These are phyloP conservation scores for Hypoxylon sp. DNA, from an alignment of 2,329 filamentous ascomycete genomes.

Conservation along the genomic window DNA sequence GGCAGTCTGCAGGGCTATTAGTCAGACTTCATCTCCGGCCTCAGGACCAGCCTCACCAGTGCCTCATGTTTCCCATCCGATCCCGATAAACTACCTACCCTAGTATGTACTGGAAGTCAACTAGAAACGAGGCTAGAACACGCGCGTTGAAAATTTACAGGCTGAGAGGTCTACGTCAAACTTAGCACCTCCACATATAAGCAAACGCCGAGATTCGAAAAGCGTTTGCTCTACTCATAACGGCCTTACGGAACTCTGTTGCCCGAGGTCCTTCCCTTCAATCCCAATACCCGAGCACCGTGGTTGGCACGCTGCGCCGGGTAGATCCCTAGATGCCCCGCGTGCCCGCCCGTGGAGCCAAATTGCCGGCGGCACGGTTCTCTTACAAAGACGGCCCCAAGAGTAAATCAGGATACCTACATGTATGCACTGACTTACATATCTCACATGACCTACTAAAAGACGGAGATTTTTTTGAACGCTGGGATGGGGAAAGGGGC, in stretches of 20 bases:
- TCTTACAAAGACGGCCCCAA: neutral
- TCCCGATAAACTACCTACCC: slow-evolving; percentile 22
- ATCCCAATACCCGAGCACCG: slow-evolving; percentile 5
- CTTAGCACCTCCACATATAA: neutral
- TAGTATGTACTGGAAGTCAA: too few species aligned
- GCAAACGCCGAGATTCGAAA: neutral
- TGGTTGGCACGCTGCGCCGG: slow-evolving; percentile 18
- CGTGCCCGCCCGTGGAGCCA: slow-evolving; percentile 9
- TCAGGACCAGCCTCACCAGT: slow-evolving; percentile 29
- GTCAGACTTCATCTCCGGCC: slow-evolving; percentile 37
- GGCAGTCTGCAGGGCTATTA: slow-evolving; percentile 25
- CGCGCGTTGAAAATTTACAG: slow-evolving; percentile 9
- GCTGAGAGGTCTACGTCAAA: slow-evolving; percentile 21
- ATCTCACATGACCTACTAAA: slow-evolving; percentile 27
- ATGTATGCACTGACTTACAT: too few species aligned
- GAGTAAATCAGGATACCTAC: neutral
- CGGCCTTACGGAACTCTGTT: neutral
- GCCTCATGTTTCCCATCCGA: slow-evolving; percentile 8
- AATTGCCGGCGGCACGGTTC: slow-evolving; percentile 15
- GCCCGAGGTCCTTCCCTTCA: neutral
- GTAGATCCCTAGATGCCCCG: slow-evolving; percentile 29
- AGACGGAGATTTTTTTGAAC: slow-evolving; percentile 15
- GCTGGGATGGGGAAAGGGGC: slow-evolving; percentile 21
- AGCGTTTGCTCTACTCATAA: neutral
- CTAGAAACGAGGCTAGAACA: slow-evolving; percentile 23